These are phyloP conservation scores for Tremella fuciformis DNA, from an alignment of 768 basidiomycete species.

Conservation along the genomic window DNA sequence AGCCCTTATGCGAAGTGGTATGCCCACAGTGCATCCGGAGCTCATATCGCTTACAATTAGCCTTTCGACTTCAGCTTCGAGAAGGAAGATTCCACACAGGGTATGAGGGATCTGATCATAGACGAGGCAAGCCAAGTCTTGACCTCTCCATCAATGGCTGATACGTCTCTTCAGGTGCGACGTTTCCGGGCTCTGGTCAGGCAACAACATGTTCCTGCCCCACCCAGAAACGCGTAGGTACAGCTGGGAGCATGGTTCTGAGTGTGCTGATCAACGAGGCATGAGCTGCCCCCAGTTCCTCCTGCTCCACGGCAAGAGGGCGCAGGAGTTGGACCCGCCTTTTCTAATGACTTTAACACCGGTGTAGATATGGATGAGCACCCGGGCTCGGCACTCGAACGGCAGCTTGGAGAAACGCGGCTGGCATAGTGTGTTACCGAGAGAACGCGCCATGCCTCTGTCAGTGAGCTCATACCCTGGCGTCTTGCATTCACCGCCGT, in stretches of 20 bases:
- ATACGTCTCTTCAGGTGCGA: conserved; percentile 14
- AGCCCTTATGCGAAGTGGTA: conserved; percentile 78
- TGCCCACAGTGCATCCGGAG: conserved; percentile 11
- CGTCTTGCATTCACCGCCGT: too few relatives aligned
- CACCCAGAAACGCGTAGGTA: conserved; percentile 37
- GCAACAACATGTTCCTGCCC: conserved; percentile 67
- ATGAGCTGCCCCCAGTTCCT: conserved; percentile 42
- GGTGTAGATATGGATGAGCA: conserved; percentile 41
- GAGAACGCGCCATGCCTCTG: too few relatives aligned
- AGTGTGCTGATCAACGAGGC: conserved; percentile 9
- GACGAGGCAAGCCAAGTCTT: conserved; percentile 65
- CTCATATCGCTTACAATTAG: conserved; percentile 45
- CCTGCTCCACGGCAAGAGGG: conserved; percentile 28
- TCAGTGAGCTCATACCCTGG: too few relatives aligned
- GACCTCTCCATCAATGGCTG: background rate
- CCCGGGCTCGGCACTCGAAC: conserved; percentile 46
- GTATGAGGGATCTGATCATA: conserved; percentile 94
- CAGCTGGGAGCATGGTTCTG: background rate
- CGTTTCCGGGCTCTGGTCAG: conserved; percentile 86
- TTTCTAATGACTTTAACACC: conserved; percentile 29
- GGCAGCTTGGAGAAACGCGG: conserved; percentile 33
- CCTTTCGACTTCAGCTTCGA: conserved; percentile 95
- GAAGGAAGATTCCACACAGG: conserved; percentile 91
- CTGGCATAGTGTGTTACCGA: background rate
- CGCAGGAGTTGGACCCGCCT: conserved; percentile 46